These are phyloP conservation scores for Phytophthora boehmeriae DNA, from an alignment of 352 stramenopile genomes.

Conservation along the genomic window DNA sequence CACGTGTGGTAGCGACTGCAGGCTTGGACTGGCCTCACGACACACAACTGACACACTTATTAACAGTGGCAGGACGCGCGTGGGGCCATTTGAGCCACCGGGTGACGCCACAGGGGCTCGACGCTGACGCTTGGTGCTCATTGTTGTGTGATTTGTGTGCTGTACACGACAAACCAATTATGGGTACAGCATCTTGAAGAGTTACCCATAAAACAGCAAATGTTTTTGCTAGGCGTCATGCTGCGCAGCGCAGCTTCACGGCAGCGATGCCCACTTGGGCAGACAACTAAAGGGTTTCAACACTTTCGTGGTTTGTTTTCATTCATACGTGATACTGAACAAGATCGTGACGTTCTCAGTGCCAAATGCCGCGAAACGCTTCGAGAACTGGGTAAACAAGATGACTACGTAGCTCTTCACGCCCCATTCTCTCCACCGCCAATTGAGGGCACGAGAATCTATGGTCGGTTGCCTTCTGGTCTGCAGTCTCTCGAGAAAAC, in stretches of 20 bases:
- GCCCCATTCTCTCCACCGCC: conserved; percentile 21
- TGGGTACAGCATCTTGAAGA: not conserved
- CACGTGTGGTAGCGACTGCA: not conserved
- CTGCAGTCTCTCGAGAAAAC: conserved; percentile 44
- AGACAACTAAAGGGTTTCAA: not conserved
- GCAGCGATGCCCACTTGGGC: not conserved
- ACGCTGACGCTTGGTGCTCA: not conserved
- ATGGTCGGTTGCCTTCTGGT: not conserved
- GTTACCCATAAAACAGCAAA: not conserved
- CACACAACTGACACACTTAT: not conserved
- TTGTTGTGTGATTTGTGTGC: too few species aligned
- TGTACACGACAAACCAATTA: too few species aligned
- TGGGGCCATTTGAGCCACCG: not conserved
- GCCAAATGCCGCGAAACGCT: conserved; percentile 48
- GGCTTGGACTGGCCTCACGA: not conserved
- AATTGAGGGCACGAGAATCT: too few species aligned
- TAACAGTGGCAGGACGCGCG: not conserved
- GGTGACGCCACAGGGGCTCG: too few species aligned
- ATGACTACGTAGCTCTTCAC: conserved; percentile 25
- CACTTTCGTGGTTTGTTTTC: conserved; percentile 42
- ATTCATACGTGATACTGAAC: conserved; percentile 47
- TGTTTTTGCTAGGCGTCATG: not conserved
- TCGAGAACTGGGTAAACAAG: conserved; percentile 39
- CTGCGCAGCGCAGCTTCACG: not conserved
- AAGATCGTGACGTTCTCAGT: conserved; percentile 38